Evolutionary conservation across 148 eudicot species (phyloP).

Genomic region (Beta vulgaris): DNA sequence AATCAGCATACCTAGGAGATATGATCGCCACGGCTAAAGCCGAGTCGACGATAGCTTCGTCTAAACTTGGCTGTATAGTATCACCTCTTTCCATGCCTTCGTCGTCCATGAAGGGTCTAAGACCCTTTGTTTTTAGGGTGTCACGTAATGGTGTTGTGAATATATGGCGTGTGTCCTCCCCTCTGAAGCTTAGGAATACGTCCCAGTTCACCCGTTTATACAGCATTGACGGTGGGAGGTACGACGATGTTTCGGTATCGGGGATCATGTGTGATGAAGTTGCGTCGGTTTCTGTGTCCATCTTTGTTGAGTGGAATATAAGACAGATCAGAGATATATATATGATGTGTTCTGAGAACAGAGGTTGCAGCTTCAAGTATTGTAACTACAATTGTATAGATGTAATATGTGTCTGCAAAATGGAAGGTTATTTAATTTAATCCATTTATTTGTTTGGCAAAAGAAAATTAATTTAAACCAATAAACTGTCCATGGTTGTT

Average conservation of each 20-base stretch:
- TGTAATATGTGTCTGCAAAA: too few species aligned
- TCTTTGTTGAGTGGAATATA: neutral
- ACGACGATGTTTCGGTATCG: neutral
- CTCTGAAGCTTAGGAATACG: conserved; percentile 47
- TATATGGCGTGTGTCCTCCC: conserved; percentile 37
- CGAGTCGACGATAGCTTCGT: conserved; percentile 46
- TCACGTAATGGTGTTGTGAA: conserved; percentile 24
- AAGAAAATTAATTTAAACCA: too few species aligned
- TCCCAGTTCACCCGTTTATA: conserved; percentile 35
- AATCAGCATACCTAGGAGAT: conserved; percentile 44
- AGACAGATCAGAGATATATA: too few species aligned
- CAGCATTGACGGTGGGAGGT: conserved; percentile 33
- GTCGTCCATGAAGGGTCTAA: conserved; percentile 41
- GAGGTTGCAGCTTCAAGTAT: too few species aligned
- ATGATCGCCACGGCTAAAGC: conserved; percentile 42
- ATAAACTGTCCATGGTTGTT: too few species aligned
- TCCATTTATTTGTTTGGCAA: too few species aligned
- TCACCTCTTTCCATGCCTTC: conserved; percentile 37
- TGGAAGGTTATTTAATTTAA: too few species aligned
- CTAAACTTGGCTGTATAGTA: conserved; percentile 28
- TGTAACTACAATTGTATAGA: too few species aligned
- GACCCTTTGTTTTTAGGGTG: conserved; percentile 16
- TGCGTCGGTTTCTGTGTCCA: neutral
- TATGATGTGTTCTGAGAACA: too few species aligned
- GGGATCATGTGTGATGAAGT: neutral